Evolutionary conservation across 179 eudicot genomes (phyloP), one percentile per base, ranked within the genome.

Genomic region (Silene vulgaris): DNA sequence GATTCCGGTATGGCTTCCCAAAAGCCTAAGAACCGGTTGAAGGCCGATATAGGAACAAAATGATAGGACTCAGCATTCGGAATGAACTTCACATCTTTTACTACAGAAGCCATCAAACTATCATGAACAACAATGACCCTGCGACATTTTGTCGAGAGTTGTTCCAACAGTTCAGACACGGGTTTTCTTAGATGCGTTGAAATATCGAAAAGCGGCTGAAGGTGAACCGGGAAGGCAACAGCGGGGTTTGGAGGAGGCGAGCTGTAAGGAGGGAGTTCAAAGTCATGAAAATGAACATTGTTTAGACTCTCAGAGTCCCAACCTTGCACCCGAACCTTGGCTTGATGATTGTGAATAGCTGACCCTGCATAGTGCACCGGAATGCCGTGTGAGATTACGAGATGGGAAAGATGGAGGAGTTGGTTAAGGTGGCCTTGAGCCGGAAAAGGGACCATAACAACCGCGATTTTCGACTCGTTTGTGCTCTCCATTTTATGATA

Each of bases 211-310:
- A 59, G 21, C 9, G 63, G 63, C 17, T 3, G 63, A 19, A 59
- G 63, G 63, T 59, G 63, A 5, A 8, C 54, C 14, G 54, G 54
- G 54, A 48, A 48, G 3, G 54, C 2, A 1, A 48, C 54, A 11
- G 54, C 9, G 8, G 63, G 21, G 63, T 59, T 59, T n/a, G 63
- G 63, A 17, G 63, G 63, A 59, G 63, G 63, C 9, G 63, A 59
- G 20, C 21, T 59, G 63, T 16, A 59, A 59, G 63, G 7, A 3
- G 63, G 63, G 20, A 59, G 63, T 19, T 59, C 23, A 3, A 59
- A 59, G 13, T 59, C 23, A 59, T 59, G 63, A 23, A 59, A 59
- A 5, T 17, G 6, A 4, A 59, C 17, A 0, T 59, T 59, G 8
- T 1, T 19, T 8, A 60, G 26, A 60, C 64, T 19, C 19, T 60